These are phyloP conservation scores for Colletotrichum salicis DNA, from an alignment of 2,329 filamentous ascomycete species.

Conservation along the genomic window DNA sequence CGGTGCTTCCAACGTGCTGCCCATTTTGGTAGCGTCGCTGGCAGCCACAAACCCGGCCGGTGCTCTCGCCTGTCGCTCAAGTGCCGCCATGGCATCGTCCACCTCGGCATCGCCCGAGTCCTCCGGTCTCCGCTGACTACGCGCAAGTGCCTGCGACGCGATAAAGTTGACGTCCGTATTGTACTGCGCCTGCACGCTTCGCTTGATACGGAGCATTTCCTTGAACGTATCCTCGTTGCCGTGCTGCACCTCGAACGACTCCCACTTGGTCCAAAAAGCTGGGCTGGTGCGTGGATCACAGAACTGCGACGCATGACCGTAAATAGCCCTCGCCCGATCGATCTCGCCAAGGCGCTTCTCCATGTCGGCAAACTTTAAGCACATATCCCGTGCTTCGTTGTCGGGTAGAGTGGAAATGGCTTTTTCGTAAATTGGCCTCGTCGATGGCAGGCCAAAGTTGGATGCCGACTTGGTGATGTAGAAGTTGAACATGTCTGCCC, in stretches of 20 bases:
- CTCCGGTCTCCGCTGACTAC: slow-evolving; percentile 72
- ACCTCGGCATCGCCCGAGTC: slow-evolving; percentile 56
- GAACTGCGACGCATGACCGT: slow-evolving; percentile 96
- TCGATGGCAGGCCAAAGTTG: slow-evolving; percentile 96
- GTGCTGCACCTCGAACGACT: slow-evolving; percentile 95
- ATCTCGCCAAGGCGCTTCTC: slow-evolving; percentile 92
- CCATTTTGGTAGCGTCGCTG: slow-evolving; percentile 74
- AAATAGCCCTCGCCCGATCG: slow-evolving; percentile 93
- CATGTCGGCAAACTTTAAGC: slow-evolving; percentile 98
- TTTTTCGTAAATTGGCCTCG: slow-evolving; percentile 93
- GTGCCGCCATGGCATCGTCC: slow-evolving; percentile 86
- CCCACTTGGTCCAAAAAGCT: slow-evolving; percentile 96
- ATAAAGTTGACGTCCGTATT: slow-evolving; percentile 99
- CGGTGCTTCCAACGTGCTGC: slow-evolving; percentile 58
- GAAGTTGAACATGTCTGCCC: slow-evolving; percentile 98
- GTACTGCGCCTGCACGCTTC: slow-evolving; percentile 96
- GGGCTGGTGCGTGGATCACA: slow-evolving; percentile 93
- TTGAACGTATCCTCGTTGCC: slow-evolving; percentile 99
- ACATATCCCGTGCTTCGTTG: slow-evolving; percentile 95
- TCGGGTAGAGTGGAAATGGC: slow-evolving; percentile 95
- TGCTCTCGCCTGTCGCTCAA: slow-evolving; percentile 89
- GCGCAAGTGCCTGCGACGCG: slow-evolving; percentile 90
- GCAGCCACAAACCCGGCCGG: slow-evolving; percentile 92
- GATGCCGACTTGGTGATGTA: slow-evolving; percentile 99
- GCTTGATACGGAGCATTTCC: slow-evolving; percentile 97